Conservation (phyloP, 495 filamentous ascomycete genomes). For the Aspergillus olivimuriae region DNA sequence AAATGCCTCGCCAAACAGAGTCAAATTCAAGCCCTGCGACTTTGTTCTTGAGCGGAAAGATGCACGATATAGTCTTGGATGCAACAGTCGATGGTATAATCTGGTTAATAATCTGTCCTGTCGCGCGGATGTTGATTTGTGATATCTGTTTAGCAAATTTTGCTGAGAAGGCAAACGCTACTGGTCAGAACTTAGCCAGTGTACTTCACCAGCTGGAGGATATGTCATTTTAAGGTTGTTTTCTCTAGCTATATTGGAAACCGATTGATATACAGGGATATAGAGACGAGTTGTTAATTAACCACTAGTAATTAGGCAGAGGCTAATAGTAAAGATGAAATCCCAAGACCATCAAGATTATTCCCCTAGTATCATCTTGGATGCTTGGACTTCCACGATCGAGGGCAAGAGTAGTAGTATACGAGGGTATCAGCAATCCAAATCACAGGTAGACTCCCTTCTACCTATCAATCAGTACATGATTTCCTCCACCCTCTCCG, state of each 20-base stretch:
- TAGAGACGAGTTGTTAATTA: no score
- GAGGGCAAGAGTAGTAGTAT: no score
- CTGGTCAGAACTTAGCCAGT: constrained; percentile 11
- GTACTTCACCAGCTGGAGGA: constrained; percentile 22
- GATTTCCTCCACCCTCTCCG: constrained; percentile 68
- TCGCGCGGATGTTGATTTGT: constrained; percentile 12
- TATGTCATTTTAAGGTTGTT: constrained; percentile 21
- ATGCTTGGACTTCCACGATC: no score
- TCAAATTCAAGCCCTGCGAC: constrained; percentile 28
- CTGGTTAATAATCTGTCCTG: constrained; percentile 1
- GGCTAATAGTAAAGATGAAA: no score
- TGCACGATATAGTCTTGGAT: constrained; percentile 28
- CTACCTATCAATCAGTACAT: constrained; percentile 48
- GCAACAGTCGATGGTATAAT: constrained; percentile 23
- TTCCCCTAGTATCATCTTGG: no score
- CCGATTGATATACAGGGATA: no score
- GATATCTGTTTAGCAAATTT: constrained; percentile 20
- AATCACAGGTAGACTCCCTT: not conserved
- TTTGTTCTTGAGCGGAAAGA: constrained; percentile 22
- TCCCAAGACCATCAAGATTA: no score
- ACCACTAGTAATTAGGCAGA: no score
- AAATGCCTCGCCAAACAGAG: constrained; percentile 22
- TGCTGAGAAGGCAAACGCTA: constrained; percentile 21
- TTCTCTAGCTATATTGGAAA: no score
- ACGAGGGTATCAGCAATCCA: no score